phyloP scores from a whole-genome alignment of 2,329 filamentous ascomycete species.

The Clathrospora elynae region DNA sequence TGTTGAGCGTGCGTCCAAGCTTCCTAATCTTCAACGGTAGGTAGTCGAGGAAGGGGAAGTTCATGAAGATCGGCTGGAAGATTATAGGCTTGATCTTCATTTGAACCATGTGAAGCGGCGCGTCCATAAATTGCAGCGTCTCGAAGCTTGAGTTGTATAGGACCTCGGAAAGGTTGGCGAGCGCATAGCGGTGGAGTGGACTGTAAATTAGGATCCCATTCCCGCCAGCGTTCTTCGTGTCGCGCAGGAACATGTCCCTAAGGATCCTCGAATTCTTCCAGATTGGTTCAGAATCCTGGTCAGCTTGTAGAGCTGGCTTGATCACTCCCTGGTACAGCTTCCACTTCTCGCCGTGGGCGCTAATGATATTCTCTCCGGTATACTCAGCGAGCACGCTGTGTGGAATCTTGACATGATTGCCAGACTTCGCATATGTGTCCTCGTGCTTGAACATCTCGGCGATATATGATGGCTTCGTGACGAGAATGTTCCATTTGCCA shows the following conservation, averaged over 20 bases:
- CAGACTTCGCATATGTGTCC: conserved; percentile 39
- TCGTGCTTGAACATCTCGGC: conserved; percentile 47
- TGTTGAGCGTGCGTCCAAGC: conserved; percentile 25
- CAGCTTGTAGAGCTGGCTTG: conserved; percentile 40
- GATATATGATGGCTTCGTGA: conserved; percentile 53
- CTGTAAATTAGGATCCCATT: conserved; percentile 38
- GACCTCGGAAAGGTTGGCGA: conserved; percentile 46
- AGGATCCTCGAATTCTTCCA: conserved; percentile 33
- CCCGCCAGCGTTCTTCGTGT: conserved; percentile 27
- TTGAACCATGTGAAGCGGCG: conserved; percentile 29
- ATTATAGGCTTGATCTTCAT: conserved; percentile 35
- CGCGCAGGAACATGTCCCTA: conserved; percentile 36
- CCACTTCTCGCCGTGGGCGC: conserved; percentile 39
- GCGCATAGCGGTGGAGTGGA: conserved; percentile 46
- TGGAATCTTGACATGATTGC: conserved; percentile 43
- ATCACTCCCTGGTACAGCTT: conserved; percentile 37
- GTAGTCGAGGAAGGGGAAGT: conserved; percentile 34
- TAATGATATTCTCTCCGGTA: conserved; percentile 45
- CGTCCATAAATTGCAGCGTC: conserved; percentile 26
- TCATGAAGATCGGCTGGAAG: conserved; percentile 36
- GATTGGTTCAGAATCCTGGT: conserved; percentile 29
- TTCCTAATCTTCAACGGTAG: conserved; percentile 27
- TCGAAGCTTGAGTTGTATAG: conserved; percentile 39
- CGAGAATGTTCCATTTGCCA: conserved; percentile 56
- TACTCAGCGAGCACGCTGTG: conserved; percentile 38